phyloP scores from a whole-genome alignment of 2,329 filamentous ascomycete genomes.

The Pseudogymnoascus destructans region DNA sequence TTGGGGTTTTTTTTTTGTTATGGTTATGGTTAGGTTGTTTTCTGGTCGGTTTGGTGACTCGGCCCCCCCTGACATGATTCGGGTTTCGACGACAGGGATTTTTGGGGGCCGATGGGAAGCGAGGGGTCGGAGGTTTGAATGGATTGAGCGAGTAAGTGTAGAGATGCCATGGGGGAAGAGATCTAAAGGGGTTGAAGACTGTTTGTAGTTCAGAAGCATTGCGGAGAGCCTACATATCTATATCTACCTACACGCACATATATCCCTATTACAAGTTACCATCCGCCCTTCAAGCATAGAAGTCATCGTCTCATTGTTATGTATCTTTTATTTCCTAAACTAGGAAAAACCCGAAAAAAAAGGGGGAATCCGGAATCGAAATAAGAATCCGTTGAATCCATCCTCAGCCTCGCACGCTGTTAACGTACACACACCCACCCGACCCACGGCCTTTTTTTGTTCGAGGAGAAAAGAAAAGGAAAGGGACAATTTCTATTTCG shows the following conservation, averaged over 20 bases:
- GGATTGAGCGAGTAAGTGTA: neutral
- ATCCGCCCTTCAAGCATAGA: neutral
- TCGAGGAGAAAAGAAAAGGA: neutral
- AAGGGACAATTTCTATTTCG: neutral
- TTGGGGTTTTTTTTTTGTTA: neutral
- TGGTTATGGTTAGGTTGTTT: neutral
- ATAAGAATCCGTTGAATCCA: neutral
- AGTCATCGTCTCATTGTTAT: neutral
- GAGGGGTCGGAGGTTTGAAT: neutral
- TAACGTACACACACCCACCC: neutral
- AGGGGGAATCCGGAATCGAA: neutral
- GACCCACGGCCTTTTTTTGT: neutral
- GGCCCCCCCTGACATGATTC: neutral
- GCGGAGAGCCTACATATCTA: neutral
- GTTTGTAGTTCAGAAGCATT: neutral
- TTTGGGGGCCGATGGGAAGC: neutral
- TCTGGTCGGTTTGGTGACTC: neutral
- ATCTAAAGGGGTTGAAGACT: neutral
- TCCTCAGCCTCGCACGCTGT: neutral
- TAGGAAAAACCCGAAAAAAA: neutral
- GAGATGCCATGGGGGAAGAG: neutral
- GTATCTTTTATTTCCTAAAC: constrained; percentile 1
- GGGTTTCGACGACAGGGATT: neutral
- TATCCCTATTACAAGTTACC: neutral
- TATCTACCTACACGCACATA: neutral